Evolutionary conservation across 2,329 filamentous ascomycete genomes (phyloP), one percentile per base, ranked within the genome.

Genomic region (Sporothrix humicola): DNA sequence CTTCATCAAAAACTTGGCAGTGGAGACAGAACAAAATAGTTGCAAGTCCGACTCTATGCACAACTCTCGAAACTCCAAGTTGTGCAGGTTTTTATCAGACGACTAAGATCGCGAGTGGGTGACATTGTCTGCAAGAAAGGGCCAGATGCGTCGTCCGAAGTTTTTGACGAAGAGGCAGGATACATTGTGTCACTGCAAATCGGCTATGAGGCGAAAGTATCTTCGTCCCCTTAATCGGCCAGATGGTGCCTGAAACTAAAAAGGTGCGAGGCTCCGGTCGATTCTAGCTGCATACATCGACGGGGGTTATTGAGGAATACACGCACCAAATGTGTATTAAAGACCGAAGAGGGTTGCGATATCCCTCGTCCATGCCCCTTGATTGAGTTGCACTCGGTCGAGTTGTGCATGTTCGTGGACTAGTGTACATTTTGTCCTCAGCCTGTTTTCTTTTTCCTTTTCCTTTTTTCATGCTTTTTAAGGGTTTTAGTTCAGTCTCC

Each of bases 201-300:
- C 31, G 31, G 7, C 31, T 37, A 37, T 37, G 31, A 37, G 31
- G 31, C 31, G 4, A 37, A 44, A 6, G 31, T 63, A 61, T 48
- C 48, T 46, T 37, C 31, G 2, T 37, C 31, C 31, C 31, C 31
- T 37, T 37, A 37, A 46, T 50, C 44, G 7, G 63, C 46, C 46
- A 15, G 46, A 52, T 37, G 46, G 65, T 69, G 59, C 63, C 44
- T 31, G 63, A 20, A 69, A 17, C 65, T 52, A 69, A 69, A 69
- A 52, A 37, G 17, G 65, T 56, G 48, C 48, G 66, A 69, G 50
- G 50, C 23, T 69, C 26, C 50, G 7, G 66, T 69, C 50, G 31
- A 50, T 20, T 68, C 63, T 50, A 69, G 50, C 26, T 69, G 48
- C 66, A 69, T 52, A 7, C 10, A 4, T 12, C 44, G 46, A 68